Base-by-base conservation (phyloP, 2,329 filamentous ascomycete species). In the Ophiobolus disseminans region DNA sequence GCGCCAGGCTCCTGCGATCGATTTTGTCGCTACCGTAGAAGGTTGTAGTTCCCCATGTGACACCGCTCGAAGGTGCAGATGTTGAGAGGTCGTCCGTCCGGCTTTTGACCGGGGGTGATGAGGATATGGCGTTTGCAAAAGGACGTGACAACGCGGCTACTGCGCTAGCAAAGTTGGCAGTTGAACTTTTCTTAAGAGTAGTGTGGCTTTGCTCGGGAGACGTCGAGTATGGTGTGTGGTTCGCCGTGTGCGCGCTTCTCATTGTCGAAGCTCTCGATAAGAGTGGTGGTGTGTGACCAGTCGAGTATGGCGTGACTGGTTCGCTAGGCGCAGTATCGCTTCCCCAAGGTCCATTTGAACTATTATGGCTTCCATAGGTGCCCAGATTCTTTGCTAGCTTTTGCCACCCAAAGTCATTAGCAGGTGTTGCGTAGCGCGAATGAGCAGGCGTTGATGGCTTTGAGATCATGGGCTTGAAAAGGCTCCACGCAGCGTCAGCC, bases 281-380 rank as follows among this genome's bases (percentile, higher is more conserved):
- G 19, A 72, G 68, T 4, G 81, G 81, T 36, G 81, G 81, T 3
- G 81, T 83, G 17, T 75, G 77, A 13, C 78, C 78, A 1, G 77
- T 80, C 3, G 80, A 83, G 57, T 78, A 78, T 1, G 81, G 76
- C 3, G 79, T 80, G 2, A 78, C 75, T 3, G 79, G 76, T 39
- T 78, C 78, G 36, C 74, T 75, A 5, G 63, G 66, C 14, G 66
- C 34, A 3, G 58, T 58, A 37, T 75, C 73, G 51, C 69, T 73
- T 19, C 76, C 75, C 76, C 78, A 80, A 3, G 75, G 73, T 31
- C 80, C 81, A 44, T 78, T 76, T 3, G 78, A 80, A 7, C 80
- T 82, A 7, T 75, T 75, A 45, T 75, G 75, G 21, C 80, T 81
- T 20, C 77, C 78, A 50, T 78, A 80, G 0, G 67, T 72, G 38